Conservation (phyloP, 352 stramenopile genomes). For the Globisporangium nunn region DNA sequence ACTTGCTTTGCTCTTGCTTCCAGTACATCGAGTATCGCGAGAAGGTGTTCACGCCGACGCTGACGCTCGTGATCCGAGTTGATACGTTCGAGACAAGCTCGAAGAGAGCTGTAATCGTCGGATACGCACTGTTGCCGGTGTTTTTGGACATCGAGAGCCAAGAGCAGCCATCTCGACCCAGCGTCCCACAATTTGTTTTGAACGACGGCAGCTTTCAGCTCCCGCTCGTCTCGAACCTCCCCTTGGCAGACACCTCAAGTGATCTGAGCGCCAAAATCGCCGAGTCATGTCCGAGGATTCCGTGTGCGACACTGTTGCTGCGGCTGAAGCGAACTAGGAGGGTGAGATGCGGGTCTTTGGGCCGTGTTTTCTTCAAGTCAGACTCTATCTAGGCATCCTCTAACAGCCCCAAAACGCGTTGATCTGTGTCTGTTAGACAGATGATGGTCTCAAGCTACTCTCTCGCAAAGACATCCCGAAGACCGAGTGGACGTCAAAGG, state of each 20-base stretch:
- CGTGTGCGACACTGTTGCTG: constrained; percentile 76
- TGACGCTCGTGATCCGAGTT: constrained; percentile 79
- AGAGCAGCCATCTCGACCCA: constrained; percentile 42
- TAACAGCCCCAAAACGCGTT: background rate
- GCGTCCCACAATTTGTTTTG: constrained; percentile 41
- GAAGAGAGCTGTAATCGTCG: constrained; percentile 52
- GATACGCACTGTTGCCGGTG: constrained; percentile 60
- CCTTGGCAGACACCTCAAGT: constrained; percentile 22
- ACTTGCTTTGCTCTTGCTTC: background rate
- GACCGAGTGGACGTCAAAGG: constrained; percentile 44
- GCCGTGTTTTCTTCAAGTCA: background rate
- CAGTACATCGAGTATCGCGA: constrained; percentile 75
- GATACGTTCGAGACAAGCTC: constrained; percentile 67
- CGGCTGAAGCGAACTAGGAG: constrained; percentile 44
- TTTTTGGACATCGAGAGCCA: constrained; percentile 68
- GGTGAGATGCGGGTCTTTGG: constrained; percentile 18
- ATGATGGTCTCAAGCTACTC: constrained; percentile 53
- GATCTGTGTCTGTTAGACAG: constrained; percentile 19
- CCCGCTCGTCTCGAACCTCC: constrained; percentile 46
- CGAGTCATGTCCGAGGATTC: constrained; percentile 37
- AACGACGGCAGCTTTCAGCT: constrained; percentile 78
- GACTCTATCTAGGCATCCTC: background rate
- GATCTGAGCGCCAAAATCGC: constrained; percentile 30
- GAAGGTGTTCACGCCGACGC: constrained; percentile 63
- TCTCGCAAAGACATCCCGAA: constrained; percentile 36